Evolutionary conservation across 1,284 basidiomycete species (phyloP), one percentile per base, ranked within the genome.

Genomic region (Melampsora occidentalis): DNA sequence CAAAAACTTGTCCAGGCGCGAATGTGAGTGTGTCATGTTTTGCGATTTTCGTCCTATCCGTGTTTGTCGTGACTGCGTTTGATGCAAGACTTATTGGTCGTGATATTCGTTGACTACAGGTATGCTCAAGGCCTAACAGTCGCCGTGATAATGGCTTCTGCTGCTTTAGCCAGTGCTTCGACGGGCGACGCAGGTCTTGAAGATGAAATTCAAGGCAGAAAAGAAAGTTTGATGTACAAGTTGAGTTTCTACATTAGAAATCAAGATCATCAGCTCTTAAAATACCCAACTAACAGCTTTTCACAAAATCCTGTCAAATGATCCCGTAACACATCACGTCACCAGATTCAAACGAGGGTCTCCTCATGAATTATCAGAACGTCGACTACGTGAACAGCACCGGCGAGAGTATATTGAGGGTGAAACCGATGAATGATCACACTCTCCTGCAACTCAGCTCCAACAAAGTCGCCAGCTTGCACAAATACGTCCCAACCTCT

Each of bases 91-190:
- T 46, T 16, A 14, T 46, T 33, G 14, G 33, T 22, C 42, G 10
- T 61, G 20, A 14, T 69, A 33, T 14, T 25, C 20, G 2, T 71
- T 48, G 7, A 39, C 7, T 28, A 28, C 22, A 72, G 71, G 71
- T 73, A 73, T 53, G 71, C 71, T 46, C 71, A 73, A 73, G 63
- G 71, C 22, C 63, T 73, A 22, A 73, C 71, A 33, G 62, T 73
- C 3, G 71, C 71, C n/a, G 63, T 73, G 48, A 59, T 73, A 5
- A 48, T 73, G 18, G 63, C 71, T 18, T 49, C 71, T 28, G 71
- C 71, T 33, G 63, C 48, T 35, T 59, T 73, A 39, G 62, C 71
- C 18, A 73, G 70, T 46, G 49, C 64, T 53, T 25, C 35, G 16
- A 63, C 61, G 49, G 49, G 46, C 2, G 51, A 46, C 22, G 49